Percentiles rank a stretch among this genome's conserved stretches.
These are phyloP conservation scores for Fremontodendron californicum DNA, from an alignment of 345 rosid species.

Conservation along the genomic window DNA sequence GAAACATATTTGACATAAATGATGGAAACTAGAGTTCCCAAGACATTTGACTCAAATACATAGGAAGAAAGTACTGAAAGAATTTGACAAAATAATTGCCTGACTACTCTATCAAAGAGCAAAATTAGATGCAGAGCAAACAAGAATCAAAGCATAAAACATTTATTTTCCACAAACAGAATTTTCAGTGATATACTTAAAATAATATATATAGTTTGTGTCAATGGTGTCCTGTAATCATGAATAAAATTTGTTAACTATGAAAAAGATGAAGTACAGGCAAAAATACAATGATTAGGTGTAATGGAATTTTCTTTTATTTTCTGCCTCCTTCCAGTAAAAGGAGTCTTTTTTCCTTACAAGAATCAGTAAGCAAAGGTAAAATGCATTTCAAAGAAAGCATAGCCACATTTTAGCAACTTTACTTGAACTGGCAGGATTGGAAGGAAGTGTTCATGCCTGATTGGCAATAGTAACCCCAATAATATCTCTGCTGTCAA, in stretches of 20 bases:
- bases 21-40: not conserved
- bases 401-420: not conserved
- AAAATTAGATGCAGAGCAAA: not conserved
- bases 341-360: not conserved
- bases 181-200: not conserved
- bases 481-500: not conserved
- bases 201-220: not conserved
- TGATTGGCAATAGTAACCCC: not conserved
- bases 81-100: not conserved
- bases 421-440: not conserved
- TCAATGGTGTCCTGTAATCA: not conserved
- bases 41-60: not conserved
- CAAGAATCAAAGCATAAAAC: not conserved
- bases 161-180: not conserved
- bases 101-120: not conserved
- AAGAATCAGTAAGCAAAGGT: not conserved
- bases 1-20: not conserved
- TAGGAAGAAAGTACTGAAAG: not conserved
- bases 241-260: not conserved
- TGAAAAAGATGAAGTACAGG: not conserved
- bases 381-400: not conserved
- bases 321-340: not conserved
- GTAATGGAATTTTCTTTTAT: not conserved
- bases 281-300: not conserved
- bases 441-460: not conserved